Evolutionary conservation across 352 stramenopile genomes (phyloP), one percentile per base, ranked within the genome.

Genomic region (Phytopythium oedochilum): DNA sequence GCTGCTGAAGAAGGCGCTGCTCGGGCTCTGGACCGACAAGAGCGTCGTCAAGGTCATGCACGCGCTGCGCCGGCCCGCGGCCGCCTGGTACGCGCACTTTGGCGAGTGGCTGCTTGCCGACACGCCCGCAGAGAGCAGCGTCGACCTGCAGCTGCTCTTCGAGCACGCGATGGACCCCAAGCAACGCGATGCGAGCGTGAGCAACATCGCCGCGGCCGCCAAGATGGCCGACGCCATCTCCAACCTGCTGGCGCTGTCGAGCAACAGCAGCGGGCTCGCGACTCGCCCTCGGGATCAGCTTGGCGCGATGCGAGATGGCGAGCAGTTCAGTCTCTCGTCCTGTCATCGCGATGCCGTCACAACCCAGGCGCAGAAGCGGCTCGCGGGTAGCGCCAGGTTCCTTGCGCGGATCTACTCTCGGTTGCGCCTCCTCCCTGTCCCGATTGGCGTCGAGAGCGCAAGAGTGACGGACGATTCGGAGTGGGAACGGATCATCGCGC

Each of bases 91-190:
- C 29, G 28, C n/a, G 17, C 39, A 28, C 32, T 23, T 36, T 51
- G 39, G 5, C 22, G 40, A 57, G n/a, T 53, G 52, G 47, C 53
- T 63, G 40, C 18, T 46, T 2, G 39, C 39, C 3, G 22, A 26
- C n/a, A 11, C 18, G 5, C 8, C 39, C 18, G n/a, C 22, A n/a
- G 12, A 22, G 18, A 18, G 34, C 2, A 39, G 11, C 7, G 11
- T 71, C 4, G 68, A 77, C 25, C 47, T 77, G 54, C 61, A 77
- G 39, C 36, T 77, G 26, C 36, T 66, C 9, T 61, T 65, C 25
- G 61, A 73, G 48, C 60, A 47, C 28, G 2, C 50, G 15, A 45
- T 64, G n/a, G 53, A 74, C 25, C 32, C 29, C 5, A 32, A 45
- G 2, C 34, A 31, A 34, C 42, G 61, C 18, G 29, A 59, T 17